Base-by-base conservation (phyloP, 441 rosid genomes). In the Pelargonium myrrhifolium region DNA sequence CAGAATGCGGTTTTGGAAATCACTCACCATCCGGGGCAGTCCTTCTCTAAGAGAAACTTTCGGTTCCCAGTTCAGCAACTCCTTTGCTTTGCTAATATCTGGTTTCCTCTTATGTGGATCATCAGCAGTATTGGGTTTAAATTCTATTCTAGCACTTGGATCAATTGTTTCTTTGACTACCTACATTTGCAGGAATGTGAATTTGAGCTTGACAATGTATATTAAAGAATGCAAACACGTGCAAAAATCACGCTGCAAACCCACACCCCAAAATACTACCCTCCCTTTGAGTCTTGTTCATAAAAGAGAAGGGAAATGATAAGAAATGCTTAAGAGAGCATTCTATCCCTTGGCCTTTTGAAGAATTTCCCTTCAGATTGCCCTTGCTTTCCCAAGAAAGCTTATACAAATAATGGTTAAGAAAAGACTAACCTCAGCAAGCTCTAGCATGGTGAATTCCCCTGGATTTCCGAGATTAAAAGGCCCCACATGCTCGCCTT, bases 41-140 rank as follows among this genome's bases (percentile, higher is more conserved):
- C 99, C 97, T 3, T 88, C 96, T 71, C 87, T 81, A 65, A 93
- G 81, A 12, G 96, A 74, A 24, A 93, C 72, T 76, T 86, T 91
- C 6, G 99, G 99, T 69, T 87, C 89, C 99, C 99, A 91, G 86
- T 87, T 91, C 70, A 93, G 82, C 40, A 85, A 76, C 67, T 91
- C 87, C 82, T 88, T 93, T 40, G 99, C 99, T 77, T 88, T 91
- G 88, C 82, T 78, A 67, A 93, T 91, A 69, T 93, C 97, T 5
- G 97, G 97, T 78, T 93, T 93, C 81, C 99, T 88, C 83, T 78
- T 91, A 73, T 89, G 96, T 6, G 99, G 99, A 79, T 93, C 97
- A 40, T 93, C 99, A 0, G 93, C 96, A 58, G 99, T 93, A 75
- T 93, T 93, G 20, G 93, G 89, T 76, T 24, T 87, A 77, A 85